Conservation (phyloP, 2,329 filamentous ascomycete species). For the Nothophaeocryptopus gaeumannii region DNA sequence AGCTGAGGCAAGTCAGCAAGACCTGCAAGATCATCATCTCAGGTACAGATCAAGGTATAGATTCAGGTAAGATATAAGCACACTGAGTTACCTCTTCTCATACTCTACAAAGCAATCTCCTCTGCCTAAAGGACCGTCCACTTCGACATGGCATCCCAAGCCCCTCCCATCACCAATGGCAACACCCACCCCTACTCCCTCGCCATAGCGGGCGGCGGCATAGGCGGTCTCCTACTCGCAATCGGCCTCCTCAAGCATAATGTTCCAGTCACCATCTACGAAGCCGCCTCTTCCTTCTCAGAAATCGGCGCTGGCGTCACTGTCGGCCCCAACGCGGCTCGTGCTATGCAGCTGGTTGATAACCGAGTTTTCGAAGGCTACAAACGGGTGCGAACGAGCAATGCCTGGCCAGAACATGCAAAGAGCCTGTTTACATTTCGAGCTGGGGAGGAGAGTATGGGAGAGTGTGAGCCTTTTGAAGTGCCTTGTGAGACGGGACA, state of each 20-base stretch:
- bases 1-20: too few species aligned
- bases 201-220: constrained; percentile 58
- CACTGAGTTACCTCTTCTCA: too few species aligned
- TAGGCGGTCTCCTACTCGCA: constrained; percentile 55
- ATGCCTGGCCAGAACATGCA: constrained; percentile 34
- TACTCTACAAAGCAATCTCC: too few species aligned
- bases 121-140: too few species aligned
- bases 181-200: constrained; percentile 39
- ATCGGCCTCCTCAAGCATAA: constrained; percentile 49
- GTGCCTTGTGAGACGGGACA: constrained; percentile 25
- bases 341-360: constrained; percentile 53
- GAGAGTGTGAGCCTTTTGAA: constrained; percentile 7
- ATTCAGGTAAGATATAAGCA: too few species aligned
- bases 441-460: constrained; percentile 21
- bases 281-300: constrained; percentile 52
- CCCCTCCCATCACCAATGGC: too few species aligned
- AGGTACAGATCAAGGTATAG: too few species aligned
- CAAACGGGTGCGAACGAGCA: constrained; percentile 39
- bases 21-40: too few species aligned
- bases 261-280: constrained; percentile 45
- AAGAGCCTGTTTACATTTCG: constrained; percentile 37
- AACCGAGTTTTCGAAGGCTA: constrained; percentile 32
- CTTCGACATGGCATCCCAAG: too few species aligned
- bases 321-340: constrained; percentile 53
- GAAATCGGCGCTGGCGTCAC: constrained; percentile 59